Evolutionary conservation across 2,329 filamentous ascomycete species (phyloP).

Genomic region (Fusarium secorum): DNA sequence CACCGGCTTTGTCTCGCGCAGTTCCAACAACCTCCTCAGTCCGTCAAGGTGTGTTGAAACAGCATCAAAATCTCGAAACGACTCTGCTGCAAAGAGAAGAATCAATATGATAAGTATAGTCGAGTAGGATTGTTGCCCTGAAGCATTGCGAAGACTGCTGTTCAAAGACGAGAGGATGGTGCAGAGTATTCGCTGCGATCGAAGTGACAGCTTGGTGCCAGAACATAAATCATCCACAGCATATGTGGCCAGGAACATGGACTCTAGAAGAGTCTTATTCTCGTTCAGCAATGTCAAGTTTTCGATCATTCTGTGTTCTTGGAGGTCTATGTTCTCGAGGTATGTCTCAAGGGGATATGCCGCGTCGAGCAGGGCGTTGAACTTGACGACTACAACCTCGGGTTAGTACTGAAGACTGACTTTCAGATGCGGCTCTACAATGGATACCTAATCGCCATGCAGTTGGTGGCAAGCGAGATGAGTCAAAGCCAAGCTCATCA

Average conservation of each 20-base stretch:
- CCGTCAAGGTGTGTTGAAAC: not conserved
- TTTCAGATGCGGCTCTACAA: fast-evolving
- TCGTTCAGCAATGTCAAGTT: not conserved
- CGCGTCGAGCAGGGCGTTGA: not conserved
- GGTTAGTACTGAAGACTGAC: fast-evolving
- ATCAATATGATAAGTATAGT: not conserved
- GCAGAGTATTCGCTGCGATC: not conserved
- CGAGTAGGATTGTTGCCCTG: not conserved
- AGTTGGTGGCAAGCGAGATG: not conserved
- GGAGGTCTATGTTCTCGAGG: not conserved
- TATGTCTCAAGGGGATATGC: not conserved
- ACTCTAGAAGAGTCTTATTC: not conserved
- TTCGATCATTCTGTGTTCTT: not conserved
- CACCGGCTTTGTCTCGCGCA: not conserved
- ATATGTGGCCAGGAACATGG: not conserved
- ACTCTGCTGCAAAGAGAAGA: not conserved
- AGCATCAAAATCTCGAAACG: not conserved
- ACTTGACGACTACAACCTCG: not conserved
- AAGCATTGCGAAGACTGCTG: not conserved
- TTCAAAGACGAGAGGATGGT: not conserved
- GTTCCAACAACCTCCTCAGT: not conserved
- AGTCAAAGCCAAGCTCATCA: not conserved
- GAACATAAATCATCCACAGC: not conserved
- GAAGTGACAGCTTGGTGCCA: not conserved
- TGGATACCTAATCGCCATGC: not conserved